A percentile compares a stretch with the other conserved stretches of the same genome.
Evolutionary conservation across 306 rosid genomes (phyloP).

Genomic region (Ceratonia siliqua): DNA sequence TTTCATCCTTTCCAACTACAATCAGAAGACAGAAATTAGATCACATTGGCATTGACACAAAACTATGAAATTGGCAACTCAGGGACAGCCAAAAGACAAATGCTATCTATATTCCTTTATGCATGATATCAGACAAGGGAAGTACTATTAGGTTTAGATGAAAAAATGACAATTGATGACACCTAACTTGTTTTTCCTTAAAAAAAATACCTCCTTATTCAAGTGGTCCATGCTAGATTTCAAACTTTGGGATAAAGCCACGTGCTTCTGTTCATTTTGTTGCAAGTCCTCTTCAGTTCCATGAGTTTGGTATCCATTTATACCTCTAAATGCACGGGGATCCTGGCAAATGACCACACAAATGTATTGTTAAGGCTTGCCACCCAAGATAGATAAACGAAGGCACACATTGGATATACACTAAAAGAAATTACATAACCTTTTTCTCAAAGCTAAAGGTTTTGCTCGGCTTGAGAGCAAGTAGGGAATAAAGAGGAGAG

Average conservation of each 20-base stretch:
- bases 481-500: constrained; percentile 18
- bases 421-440: constrained; percentile 1
- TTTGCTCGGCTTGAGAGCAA: not conserved
- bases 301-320: constrained; percentile 42
- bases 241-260: constrained; percentile 59
- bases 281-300: constrained; percentile 49
- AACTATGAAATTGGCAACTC: constrained; percentile 4
- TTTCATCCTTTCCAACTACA: constrained; percentile 92
- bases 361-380: constrained; percentile 32
- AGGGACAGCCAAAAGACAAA: constrained; percentile 16
- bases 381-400: constrained; percentile 24
- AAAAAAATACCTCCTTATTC: constrained; percentile 67
- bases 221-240: constrained; percentile 81
- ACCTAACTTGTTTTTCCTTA: constrained; percentile 4
- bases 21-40: constrained; percentile 35
- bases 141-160: constrained; percentile 8
- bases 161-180: constrained; percentile 6
- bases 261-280: constrained; percentile 50
- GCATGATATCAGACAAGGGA: constrained; percentile 15
- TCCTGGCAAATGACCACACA: constrained; percentile 55
- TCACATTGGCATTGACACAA: not conserved
- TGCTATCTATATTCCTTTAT: constrained; percentile 5
- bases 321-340: constrained; percentile 42
- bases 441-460: not conserved
- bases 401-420: not conserved